Percentiles rank a stretch among this genome's conserved stretches.
Evolutionary conservation across 1,284 basidiomycete species (phyloP).

Genomic region (Neonothopanus nambi): DNA sequence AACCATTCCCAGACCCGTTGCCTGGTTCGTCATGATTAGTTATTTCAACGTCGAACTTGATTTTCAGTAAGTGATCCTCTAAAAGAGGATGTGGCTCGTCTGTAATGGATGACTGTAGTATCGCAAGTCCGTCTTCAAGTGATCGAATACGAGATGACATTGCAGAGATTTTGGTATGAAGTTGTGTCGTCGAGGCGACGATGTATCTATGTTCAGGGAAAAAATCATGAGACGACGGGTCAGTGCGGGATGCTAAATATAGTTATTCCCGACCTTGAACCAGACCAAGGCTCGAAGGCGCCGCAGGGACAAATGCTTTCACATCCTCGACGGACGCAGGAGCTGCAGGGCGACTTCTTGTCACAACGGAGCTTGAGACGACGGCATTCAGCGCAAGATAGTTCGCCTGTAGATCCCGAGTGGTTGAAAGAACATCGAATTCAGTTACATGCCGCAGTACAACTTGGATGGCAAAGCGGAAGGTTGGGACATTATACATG

Average conservation of each 20-base stretch:
- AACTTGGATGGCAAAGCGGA: too few relatives aligned
- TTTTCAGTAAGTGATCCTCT: constrained; percentile 42
- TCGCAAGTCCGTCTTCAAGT: constrained; percentile 49
- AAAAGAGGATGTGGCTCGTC: constrained; percentile 49
- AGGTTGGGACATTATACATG: too few relatives aligned
- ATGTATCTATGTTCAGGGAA: constrained; percentile 29
- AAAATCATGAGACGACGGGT: not conserved
- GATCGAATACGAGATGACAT: constrained; percentile 45
- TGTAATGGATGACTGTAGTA: constrained; percentile 42
- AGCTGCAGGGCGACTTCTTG: constrained; percentile 48
- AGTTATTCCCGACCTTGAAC: too few relatives aligned
- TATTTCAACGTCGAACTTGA: constrained; percentile 18
- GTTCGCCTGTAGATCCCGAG: too few relatives aligned
- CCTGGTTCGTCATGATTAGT: too few relatives aligned
- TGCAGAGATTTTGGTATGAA: constrained; percentile 49
- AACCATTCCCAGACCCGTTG: too few relatives aligned
- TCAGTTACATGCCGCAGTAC: too few relatives aligned
- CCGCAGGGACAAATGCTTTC: constrained; percentile 18
- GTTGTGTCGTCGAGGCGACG: constrained; percentile 46
- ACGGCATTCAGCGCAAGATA: too few relatives aligned
- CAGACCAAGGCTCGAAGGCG: constrained; percentile 11
- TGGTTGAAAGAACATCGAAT: too few relatives aligned
- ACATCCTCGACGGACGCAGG: constrained; percentile 30
- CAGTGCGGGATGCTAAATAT: not conserved
- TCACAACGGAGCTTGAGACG: constrained; percentile 44